A percentile compares a stretch with the other conserved stretches of the same genome.
phyloP scores from a whole-genome alignment of 352 stramenopile species.

The Pythium monospermum region DNA sequence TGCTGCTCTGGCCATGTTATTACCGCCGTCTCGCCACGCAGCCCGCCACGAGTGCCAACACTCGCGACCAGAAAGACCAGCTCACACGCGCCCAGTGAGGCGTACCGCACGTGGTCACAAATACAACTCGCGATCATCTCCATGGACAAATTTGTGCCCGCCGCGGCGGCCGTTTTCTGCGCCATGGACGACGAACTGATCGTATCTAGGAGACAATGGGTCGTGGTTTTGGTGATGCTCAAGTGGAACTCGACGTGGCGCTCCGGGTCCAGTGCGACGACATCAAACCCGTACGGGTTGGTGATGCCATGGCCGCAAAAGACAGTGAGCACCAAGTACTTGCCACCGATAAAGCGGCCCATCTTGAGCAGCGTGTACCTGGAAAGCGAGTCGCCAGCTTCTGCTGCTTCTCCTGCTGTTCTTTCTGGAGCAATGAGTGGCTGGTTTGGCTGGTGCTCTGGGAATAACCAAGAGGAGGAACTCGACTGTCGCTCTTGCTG shows the following conservation, averaged over 20 bases:
- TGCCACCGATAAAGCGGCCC: constrained; percentile 55
- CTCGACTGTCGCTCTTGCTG: too few species aligned
- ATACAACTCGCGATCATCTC: constrained; percentile 57
- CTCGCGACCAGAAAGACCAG: constrained; percentile 45
- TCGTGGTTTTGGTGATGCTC: constrained; percentile 56
- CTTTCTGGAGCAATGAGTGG: not conserved
- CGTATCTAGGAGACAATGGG: constrained; percentile 50
- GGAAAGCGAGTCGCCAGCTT: constrained; percentile 7
- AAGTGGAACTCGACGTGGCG: constrained; percentile 43
- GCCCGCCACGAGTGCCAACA: not conserved
- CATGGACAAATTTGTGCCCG: constrained; percentile 69
- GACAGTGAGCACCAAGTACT: constrained; percentile 62
- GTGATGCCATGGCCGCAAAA: constrained; percentile 57
- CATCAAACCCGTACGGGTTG: constrained; percentile 71
- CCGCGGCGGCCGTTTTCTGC: constrained; percentile 49
- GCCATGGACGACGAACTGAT: constrained; percentile 49
- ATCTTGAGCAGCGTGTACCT: constrained; percentile 65
- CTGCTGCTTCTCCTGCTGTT: not conserved
- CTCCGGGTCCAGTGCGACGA: constrained; percentile 47
- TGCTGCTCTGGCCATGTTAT: not conserved
- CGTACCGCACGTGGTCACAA: constrained; percentile 55
- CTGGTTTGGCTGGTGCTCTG: too few species aligned
- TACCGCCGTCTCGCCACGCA: too few species aligned
- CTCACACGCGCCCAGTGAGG: constrained; percentile 34
- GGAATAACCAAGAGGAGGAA: too few species aligned